A percentile compares a stretch with the other conserved stretches of the same genome.
These are phyloP conservation scores for Jatropha podagrica DNA, from an alignment of 441 rosid species.

Conservation along the genomic window DNA sequence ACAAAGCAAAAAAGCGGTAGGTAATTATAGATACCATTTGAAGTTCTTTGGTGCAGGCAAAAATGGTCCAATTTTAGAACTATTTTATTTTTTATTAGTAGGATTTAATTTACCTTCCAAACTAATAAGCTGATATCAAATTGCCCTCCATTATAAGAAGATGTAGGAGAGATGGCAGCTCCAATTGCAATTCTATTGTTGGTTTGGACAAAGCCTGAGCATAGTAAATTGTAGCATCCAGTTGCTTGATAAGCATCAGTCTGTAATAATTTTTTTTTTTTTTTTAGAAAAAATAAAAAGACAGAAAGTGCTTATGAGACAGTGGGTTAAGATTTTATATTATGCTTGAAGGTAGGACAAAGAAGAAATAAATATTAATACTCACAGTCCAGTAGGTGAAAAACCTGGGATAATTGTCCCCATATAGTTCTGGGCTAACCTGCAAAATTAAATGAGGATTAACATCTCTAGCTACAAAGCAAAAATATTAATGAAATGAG, in stretches of 20 bases:
- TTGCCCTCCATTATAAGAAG: slow-evolving; percentile 79
- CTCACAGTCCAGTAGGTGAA: slow-evolving; percentile 98
- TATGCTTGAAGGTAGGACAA: slow-evolving; percentile 21
- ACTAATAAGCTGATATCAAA: slow-evolving; percentile 83
- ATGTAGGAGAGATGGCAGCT: slow-evolving; percentile 97
- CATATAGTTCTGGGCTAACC: slow-evolving; percentile 97
- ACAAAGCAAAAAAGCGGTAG: slow-evolving; percentile 31
- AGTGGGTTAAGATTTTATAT: slow-evolving; percentile 10
- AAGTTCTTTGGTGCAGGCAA: slow-evolving; percentile 24
- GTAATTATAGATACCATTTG: slow-evolving; percentile 19
- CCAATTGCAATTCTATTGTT: slow-evolving; percentile 83
- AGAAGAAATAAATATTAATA: slow-evolving; percentile 10
- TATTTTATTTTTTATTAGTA: not conserved
- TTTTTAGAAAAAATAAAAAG: not conserved
- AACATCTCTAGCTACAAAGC: not conserved
- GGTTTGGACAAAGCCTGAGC: slow-evolving; percentile 96
- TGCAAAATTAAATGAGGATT: slow-evolving; percentile 26
- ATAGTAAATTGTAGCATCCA: slow-evolving; percentile 94
- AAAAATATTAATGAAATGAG: slow-evolving; percentile 17
- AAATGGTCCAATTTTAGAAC: slow-evolving; percentile 4
- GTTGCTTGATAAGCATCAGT: slow-evolving; percentile 95
- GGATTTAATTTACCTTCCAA: slow-evolving; percentile 69
- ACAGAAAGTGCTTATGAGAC: not conserved
- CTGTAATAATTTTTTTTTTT: slow-evolving; percentile 34
- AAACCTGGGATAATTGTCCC: slow-evolving; percentile 91